Percentiles rank a stretch among this genome's conserved stretches.
Evolutionary conservation across 2,329 filamentous ascomycete genomes (phyloP).

Genomic region (Aureobasidium sp.): DNA sequence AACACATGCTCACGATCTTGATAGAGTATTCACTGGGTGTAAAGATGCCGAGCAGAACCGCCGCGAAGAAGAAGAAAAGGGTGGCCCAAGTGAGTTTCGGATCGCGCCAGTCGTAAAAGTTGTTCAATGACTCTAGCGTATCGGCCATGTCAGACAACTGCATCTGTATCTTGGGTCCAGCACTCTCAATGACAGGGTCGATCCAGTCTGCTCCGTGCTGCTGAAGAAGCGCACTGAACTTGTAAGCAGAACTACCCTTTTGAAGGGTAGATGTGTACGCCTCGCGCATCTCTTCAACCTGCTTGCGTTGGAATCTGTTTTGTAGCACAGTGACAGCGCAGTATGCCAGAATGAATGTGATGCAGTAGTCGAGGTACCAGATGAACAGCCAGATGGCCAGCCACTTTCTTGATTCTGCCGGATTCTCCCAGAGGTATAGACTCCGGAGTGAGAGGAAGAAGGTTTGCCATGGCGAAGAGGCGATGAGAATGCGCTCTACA

Average conservation of each 20-base stretch:
- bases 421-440: conserved; percentile 36
- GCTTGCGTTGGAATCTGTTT: conserved; percentile 26
- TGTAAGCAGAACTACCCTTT: conserved; percentile 25
- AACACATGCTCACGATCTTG: conserved; percentile 30
- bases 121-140: conserved; percentile 31
- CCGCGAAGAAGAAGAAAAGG: conserved; percentile 30
- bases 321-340: conserved; percentile 30
- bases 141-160: conserved; percentile 33
- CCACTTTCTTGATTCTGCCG: conserved; percentile 31
- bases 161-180: conserved; percentile 33
- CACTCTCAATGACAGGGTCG: conserved; percentile 31
- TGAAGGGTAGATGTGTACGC: conserved; percentile 29
- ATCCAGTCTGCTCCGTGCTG: conserved; percentile 34
- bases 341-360: conserved; percentile 31
- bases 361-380: conserved; percentile 33
- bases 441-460: conserved; percentile 32
- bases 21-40: conserved; percentile 31
- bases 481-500: conserved; percentile 34
- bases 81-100: conserved; percentile 29
- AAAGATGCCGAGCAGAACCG: conserved; percentile 26
- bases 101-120: conserved; percentile 33
- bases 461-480: conserved; percentile 35
- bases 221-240: conserved; percentile 33
- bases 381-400: conserved; percentile 29
- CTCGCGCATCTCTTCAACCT: conserved; percentile 29